phyloP scores from a whole-genome alignment of 208 protist genomes.

The Trichomonas vaginalis region DNA sequence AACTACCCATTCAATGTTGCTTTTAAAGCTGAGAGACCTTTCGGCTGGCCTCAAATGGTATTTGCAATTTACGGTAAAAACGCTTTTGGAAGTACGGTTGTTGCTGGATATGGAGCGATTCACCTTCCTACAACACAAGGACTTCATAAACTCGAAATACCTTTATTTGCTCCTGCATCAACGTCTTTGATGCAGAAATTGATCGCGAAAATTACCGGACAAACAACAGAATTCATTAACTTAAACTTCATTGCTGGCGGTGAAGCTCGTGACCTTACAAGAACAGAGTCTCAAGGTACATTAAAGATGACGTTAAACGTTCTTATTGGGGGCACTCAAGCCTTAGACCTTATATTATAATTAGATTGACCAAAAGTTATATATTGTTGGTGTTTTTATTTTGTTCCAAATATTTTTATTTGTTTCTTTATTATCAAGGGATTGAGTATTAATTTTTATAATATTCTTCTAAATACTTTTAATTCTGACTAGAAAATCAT shows the following conservation, averaged over 20 bases:
- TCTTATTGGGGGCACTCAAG: background rate
- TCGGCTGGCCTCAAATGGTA: background rate
- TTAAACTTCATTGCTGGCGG: slow-evolving; percentile 4
- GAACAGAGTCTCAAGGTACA: background rate
- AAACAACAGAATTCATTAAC: background rate
- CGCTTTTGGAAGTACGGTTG: background rate
- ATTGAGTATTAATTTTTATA: too few relatives aligned
- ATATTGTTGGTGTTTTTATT: too few relatives aligned
- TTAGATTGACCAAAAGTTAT: too few relatives aligned
- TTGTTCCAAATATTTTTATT: too few relatives aligned
- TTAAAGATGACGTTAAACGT: background rate
- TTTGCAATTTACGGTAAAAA: background rate
- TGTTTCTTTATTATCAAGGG: too few relatives aligned
- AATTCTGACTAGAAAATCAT: too few relatives aligned
- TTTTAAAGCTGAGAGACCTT: background rate
- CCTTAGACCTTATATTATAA: background rate
- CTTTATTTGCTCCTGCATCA: background rate
- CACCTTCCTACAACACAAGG: background rate
- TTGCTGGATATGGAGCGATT: background rate
- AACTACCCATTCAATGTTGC: background rate
- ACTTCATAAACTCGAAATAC: background rate
- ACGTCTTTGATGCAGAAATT: slow-evolving; percentile 3
- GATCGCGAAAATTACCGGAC: background rate
- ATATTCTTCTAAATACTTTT: too few relatives aligned
- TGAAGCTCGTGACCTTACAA: background rate